Conservation (phyloP, 1,284 basidiomycete species). For the Fomitopsis palustris region DNA sequence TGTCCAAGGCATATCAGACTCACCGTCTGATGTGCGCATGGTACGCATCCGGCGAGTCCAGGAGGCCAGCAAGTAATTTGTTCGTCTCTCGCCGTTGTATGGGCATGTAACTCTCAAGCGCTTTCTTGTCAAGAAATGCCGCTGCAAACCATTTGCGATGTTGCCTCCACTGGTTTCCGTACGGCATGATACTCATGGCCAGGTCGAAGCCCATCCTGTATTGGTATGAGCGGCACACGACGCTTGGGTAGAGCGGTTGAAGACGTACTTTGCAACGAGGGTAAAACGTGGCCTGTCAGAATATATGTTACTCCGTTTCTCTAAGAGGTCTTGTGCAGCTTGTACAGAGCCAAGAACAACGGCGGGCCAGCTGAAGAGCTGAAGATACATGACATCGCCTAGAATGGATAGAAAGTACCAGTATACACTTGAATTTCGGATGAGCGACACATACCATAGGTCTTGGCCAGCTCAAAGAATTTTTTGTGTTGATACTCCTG, state of each 20-base stretch:
- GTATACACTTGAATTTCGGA: not conserved
- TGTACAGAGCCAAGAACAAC: conserved; percentile 27
- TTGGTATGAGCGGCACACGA: not conserved
- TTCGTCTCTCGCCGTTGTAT: not conserved
- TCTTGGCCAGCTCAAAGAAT: not conserved
- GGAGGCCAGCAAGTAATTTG: not conserved
- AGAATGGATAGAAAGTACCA: not conserved
- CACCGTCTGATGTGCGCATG: not conserved
- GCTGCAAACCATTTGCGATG: conserved; percentile 1
- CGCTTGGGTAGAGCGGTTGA: not conserved
- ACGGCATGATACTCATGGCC: conserved; percentile 2
- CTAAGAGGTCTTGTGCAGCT: conserved; percentile 45
- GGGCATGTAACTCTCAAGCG: not conserved
- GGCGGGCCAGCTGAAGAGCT: conserved; percentile 22
- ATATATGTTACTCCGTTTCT: conserved; percentile 46
- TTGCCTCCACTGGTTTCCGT: not conserved
- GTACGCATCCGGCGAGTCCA: not conserved
- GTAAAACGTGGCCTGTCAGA: conserved; percentile 30
- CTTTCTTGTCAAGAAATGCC: not conserved
- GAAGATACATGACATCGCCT: conserved; percentile 17
- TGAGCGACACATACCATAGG: not conserved
- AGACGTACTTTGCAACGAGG: not conserved
- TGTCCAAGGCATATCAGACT: not conserved
- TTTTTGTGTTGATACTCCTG: not conserved
- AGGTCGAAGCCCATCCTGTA: not conserved